Percentiles rank a stretch among this genome's conserved stretches.
phyloP scores from a whole-genome alignment of 371 early-diverging fungal species.

The Mucor lusitanicus region DNA sequence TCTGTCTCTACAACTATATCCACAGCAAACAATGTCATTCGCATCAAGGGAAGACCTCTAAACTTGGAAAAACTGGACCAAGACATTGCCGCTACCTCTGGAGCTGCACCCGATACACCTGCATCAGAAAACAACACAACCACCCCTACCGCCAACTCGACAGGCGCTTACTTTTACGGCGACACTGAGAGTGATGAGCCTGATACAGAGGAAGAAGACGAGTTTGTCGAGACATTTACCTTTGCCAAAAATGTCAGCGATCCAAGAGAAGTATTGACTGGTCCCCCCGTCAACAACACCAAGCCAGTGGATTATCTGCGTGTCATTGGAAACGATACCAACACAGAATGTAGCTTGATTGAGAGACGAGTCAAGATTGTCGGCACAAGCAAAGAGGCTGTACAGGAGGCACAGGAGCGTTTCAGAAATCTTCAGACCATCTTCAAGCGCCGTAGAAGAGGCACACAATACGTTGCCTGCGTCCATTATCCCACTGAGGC shows the following conservation, averaged over 20 bases:
- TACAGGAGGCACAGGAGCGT: conserved; percentile 23
- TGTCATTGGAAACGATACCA: conserved; percentile 26
- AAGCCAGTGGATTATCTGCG: conserved; percentile 21
- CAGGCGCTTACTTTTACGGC: conserved; percentile 1
- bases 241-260: conserved; percentile 28
- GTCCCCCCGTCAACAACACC: conserved; percentile 4
- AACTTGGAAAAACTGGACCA: conserved; percentile 3
- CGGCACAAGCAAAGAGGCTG: conserved; percentile 16
- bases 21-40: not conserved
- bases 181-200: conserved; percentile 28
- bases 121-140: not conserved
- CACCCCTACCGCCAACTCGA: too few relatives aligned
- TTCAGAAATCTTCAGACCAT: conserved; percentile 28
- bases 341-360: conserved; percentile 23
- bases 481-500: conserved; percentile 17
- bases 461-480: conserved; percentile 18
- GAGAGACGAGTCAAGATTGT: conserved; percentile 23
- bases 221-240: conserved; percentile 21
- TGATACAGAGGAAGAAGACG: conserved; percentile 13
- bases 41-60: conserved; percentile 12
- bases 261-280: conserved; percentile 19
- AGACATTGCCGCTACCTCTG: not conserved
- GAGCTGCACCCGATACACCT: not conserved
- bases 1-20: not conserved
- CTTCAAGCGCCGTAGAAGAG: conserved; percentile 22